Conservation (phyloP, 306 rosid species). For the Inga laurina region DNA sequence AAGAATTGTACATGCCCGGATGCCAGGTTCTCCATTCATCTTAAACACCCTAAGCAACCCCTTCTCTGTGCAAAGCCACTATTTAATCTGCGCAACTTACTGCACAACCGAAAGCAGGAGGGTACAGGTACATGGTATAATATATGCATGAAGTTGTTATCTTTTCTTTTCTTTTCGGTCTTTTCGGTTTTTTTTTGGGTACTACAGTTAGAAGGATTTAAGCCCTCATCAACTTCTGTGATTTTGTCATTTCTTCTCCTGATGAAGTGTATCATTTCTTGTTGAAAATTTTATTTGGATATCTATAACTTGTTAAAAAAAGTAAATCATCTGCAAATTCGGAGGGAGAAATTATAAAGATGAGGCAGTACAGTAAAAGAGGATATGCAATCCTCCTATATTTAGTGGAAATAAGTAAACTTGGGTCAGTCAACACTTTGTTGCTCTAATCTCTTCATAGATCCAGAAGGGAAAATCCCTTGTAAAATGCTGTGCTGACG, state of each 20-base stretch:
- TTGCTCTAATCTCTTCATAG: too few species aligned
- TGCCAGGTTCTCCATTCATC: slow-evolving; percentile 72
- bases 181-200: not conserved
- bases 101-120: slow-evolving; percentile 63
- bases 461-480: too few species aligned
- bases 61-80: slow-evolving; percentile 79
- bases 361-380: too few species aligned
- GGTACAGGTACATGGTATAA: slow-evolving; percentile 58
- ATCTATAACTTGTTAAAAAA: not conserved
- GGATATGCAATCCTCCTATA: too few species aligned
- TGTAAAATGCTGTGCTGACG: too few species aligned
- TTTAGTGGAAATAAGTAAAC: too few species aligned
- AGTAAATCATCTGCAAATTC: not conserved
- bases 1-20: slow-evolving; percentile 33
- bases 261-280: not conserved
- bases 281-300: not conserved
- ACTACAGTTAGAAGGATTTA: not conserved
- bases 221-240: not conserved
- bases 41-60: slow-evolving; percentile 74
- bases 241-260: not conserved
- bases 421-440: not conserved
- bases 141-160: slow-evolving; percentile 20
- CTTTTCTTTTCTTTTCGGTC: not conserved
- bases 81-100: slow-evolving; percentile 71
- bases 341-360: not conserved